A percentile compares a stretch with the other conserved stretches of the same genome.
phyloP scores from a whole-genome alignment of 176 grass and related monocot genomes.

The Miscanthus lutarioriparius region DNA sequence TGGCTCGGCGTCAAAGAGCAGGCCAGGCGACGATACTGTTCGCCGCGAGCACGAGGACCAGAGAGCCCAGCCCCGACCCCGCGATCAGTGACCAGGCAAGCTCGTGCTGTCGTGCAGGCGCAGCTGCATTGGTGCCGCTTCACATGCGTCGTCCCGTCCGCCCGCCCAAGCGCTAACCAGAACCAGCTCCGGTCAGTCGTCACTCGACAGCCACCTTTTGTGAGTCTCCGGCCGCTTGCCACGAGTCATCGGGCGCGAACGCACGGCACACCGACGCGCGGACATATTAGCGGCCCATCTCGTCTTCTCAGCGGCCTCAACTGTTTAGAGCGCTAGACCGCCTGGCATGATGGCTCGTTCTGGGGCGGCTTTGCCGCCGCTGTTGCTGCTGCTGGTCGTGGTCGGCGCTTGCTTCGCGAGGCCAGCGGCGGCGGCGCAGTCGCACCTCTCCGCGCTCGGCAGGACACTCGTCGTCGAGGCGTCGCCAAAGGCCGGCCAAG shows the following conservation, averaged over 20 bases:
- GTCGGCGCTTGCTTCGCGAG: conserved; percentile 27
- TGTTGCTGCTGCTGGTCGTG: background rate
- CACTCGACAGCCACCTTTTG: background rate
- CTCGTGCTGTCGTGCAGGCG: too few species aligned
- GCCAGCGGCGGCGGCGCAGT: conserved; percentile 28
- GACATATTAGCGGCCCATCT: background rate
- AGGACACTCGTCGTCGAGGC: conserved; percentile 53
- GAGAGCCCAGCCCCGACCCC: background rate
- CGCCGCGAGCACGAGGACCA: background rate
- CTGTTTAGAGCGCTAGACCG: background rate
- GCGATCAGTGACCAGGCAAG: background rate
- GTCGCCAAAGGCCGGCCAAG: conserved; percentile 47
- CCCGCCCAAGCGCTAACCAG: background rate
- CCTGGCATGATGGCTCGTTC: background rate
- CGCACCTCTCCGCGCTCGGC: conserved; percentile 44
- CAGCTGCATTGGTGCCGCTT: background rate
- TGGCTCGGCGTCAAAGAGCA: too few species aligned
- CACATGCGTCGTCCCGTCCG: background rate
- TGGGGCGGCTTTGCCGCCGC: background rate
- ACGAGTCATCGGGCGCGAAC: background rate
- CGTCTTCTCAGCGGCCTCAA: too few species aligned
- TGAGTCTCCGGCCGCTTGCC: background rate
- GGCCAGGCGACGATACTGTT: background rate
- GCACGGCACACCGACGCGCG: background rate
- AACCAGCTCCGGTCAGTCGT: background rate